Conservation (phyloP, 176 grass and related monocot species). For the Triticum turgidum region DNA sequence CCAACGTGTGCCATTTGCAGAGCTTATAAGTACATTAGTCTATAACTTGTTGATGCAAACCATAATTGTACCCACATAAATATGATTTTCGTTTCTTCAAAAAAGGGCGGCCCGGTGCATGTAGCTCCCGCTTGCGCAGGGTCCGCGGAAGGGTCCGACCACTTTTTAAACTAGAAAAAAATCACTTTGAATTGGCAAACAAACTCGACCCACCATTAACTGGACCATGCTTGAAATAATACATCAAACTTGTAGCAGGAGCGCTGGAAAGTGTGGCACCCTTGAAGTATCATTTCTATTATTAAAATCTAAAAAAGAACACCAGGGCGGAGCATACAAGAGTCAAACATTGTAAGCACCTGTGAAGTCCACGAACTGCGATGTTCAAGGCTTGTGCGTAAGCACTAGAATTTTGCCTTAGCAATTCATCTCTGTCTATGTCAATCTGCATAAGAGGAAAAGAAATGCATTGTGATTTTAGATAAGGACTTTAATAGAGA, state of each 20-base stretch:
- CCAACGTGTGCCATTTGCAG: neutral
- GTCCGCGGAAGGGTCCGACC: too few species aligned
- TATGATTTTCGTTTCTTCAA: neutral
- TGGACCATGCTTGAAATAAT: neutral
- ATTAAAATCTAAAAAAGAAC: neutral
- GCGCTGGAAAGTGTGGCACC: neutral
- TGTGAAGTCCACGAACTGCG: slow-evolving; percentile 82
- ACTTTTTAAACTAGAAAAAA: neutral
- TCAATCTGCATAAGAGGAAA: slow-evolving; percentile 53
- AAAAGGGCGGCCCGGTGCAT: too few species aligned
- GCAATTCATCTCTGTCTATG: slow-evolving; percentile 58
- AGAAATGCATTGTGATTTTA: neutral
- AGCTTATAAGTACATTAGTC: neutral
- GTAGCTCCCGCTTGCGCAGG: too few species aligned
- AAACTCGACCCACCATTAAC: neutral
- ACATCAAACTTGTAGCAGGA: neutral
- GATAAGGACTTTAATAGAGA: neutral
- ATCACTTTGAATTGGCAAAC: neutral
- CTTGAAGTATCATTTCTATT: neutral
- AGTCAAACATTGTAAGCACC: slow-evolving; percentile 44
- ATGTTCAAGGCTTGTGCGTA: slow-evolving; percentile 60
- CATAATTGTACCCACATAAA: neutral
- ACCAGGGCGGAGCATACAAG: neutral
- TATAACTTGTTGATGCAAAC: neutral
- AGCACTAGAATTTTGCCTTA: slow-evolving; percentile 65